Evolutionary conservation across 78 protist species (phyloP), one percentile per base, ranked within the genome.

Genomic region (Ministeria vibrans): DNA sequence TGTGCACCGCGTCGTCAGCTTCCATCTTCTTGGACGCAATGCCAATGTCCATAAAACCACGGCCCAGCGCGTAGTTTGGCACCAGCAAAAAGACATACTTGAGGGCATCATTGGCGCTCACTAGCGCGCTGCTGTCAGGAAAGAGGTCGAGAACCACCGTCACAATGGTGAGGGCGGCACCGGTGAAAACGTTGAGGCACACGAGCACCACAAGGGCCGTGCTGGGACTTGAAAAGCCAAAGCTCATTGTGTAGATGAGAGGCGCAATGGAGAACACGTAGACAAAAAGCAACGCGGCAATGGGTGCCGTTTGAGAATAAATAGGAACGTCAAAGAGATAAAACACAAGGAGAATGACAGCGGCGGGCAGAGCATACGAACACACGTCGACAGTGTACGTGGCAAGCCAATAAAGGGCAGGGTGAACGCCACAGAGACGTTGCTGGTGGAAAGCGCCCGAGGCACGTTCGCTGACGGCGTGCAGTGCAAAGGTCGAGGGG

Each of bases 341-440:
- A 59, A 86, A 41, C 62, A 86, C 43, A 25, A 51, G 32, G 49
- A 80, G 22, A 4, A 62, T 36, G 53, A 7, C 13, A 6, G n/a
- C 13, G 39, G 6, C 20, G 11, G 82, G 77, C 61, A 68, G 25
- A 41, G 42, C 0, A 73, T 39, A 81, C 62, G 55, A 32, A 44
- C 69, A 28, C 36, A 59, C 18, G 80, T 88, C 92, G 73, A 59
- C 84, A 4, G 46, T 11, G 71, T 36, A 81, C 32, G 69, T 43
- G 61, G 61, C 0, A 28, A 39, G 5, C 87, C 53, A 44, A 59
- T 38, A 41, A 6, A 41, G 6, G 44, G 64, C 32, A 0, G 74
- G 6, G 42, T 6, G 15, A 45, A 6, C 49, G 5, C 53, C 44
- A 34, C 23, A 41, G 23, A 13, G 38, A 5, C 41, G n/a, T 36